Conservation (phyloP, 148 eudicot genomes). For the Camellia granthamiana region DNA sequence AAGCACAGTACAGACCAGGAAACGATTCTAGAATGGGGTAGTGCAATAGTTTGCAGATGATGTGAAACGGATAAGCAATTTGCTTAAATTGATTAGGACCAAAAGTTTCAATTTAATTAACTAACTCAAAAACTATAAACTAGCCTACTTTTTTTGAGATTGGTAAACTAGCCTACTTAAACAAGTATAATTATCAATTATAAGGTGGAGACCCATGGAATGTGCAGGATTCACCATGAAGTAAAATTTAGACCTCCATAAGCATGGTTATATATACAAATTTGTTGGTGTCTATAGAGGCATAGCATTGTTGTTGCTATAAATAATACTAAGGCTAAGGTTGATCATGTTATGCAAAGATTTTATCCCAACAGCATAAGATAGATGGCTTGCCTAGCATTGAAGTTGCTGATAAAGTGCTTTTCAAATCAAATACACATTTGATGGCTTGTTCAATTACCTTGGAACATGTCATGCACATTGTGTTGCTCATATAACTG, state of each 20-base stretch:
- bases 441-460: conserved; percentile 25
- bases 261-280: neutral
- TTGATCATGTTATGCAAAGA: neutral
- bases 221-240: neutral
- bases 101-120: neutral
- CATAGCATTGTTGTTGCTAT: neutral
- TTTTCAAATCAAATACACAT: neutral
- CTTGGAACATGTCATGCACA: conserved; percentile 51
- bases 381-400: neutral
- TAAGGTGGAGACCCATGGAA: neutral
- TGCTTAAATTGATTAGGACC: neutral
- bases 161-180: no score
- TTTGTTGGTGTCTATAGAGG: neutral
- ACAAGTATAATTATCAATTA: neutral
- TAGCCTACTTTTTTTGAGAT: neutral
- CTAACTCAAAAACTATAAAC: neutral
- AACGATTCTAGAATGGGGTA: neutral
- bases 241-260: neutral
- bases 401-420: neutral
- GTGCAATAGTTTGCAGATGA: neutral
- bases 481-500: conserved; percentile 50
- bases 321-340: no score
- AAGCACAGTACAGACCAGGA: neutral
- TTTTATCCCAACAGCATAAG: neutral
- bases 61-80: neutral